These are phyloP conservation scores for Paracoccidioides lutzii DNA, from an alignment of 2,329 filamentous ascomycete species.

Conservation along the genomic window DNA sequence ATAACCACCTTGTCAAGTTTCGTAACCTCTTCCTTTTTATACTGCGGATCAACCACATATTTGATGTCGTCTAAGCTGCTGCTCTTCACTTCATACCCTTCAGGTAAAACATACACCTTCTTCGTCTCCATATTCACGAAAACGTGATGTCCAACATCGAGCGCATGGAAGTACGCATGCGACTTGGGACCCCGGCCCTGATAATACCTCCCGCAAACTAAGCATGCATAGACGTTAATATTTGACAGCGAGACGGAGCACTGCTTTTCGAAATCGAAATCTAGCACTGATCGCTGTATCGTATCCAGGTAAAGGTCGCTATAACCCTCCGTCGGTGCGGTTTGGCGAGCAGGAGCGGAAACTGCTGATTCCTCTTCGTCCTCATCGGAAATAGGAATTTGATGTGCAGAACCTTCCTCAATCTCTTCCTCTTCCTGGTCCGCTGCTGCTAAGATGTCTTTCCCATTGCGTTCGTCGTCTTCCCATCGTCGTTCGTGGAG, in stretches of 20 bases:
- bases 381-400: constrained; percentile 17
- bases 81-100: constrained; percentile 92
- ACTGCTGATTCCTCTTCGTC: constrained; percentile 24
- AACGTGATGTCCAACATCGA: constrained; percentile 91
- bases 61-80: constrained; percentile 96
- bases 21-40: constrained; percentile 66
- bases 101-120: constrained; percentile 51
- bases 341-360: constrained; percentile 46
- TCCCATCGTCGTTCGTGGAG: constrained; percentile 16
- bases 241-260: constrained; percentile 93
- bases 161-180: constrained; percentile 92
- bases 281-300: constrained; percentile 79
- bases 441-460: constrained; percentile 44
- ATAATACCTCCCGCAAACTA: constrained; percentile 96
- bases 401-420: constrained; percentile 21
- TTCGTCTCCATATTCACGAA: constrained; percentile 81
- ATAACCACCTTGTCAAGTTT: constrained; percentile 55
- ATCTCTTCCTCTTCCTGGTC: constrained; percentile 52
- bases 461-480: constrained; percentile 24
- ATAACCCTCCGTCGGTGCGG: constrained; percentile 73
- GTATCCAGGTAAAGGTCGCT: constrained; percentile 95
- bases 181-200: constrained; percentile 88
- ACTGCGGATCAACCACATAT: constrained; percentile 85
- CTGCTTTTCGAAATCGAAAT: constrained; percentile 98
- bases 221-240: constrained; percentile 96